Evolutionary conservation across 352 stramenopile genomes (phyloP).

Genomic region (Globisporangium apiculatum): DNA sequence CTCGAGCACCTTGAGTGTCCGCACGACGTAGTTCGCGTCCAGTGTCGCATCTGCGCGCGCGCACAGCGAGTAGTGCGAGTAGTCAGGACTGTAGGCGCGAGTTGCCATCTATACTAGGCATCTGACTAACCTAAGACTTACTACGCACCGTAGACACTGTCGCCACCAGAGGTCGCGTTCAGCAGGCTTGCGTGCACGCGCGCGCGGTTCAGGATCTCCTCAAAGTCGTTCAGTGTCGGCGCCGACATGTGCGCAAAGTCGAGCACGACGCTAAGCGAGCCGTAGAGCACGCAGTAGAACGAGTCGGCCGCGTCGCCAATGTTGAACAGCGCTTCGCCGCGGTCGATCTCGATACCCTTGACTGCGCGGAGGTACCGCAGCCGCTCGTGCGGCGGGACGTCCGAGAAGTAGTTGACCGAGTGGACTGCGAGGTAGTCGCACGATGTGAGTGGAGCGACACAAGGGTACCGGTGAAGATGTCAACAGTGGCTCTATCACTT

Average conservation of each 20-base stretch:
- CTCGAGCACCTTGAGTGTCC: slow-evolving; percentile 54
- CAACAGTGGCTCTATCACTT: too few species aligned
- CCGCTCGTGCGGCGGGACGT: slow-evolving; percentile 42
- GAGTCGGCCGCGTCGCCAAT: slow-evolving; percentile 62
- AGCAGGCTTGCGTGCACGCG: slow-evolving; percentile 62
- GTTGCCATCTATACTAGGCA: too few species aligned
- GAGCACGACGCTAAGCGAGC: slow-evolving; percentile 64
- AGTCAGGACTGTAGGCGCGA: too few species aligned
- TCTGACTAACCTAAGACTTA: too few species aligned
- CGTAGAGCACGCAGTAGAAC: slow-evolving; percentile 77
- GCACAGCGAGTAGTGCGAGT: too few species aligned
- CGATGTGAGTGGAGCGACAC: too few species aligned
- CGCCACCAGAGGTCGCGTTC: slow-evolving; percentile 30
- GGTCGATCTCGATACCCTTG: slow-evolving; percentile 56
- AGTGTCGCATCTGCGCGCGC: slow-evolving; percentile 11
- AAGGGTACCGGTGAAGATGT: too few species aligned
- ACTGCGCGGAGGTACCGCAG: slow-evolving; percentile 53
- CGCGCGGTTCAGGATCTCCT: slow-evolving; percentile 63
- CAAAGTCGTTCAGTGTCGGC: slow-evolving; percentile 62
- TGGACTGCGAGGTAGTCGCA: slow-evolving; percentile 26
- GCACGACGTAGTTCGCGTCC: slow-evolving; percentile 52
- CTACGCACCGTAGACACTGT: background rate
- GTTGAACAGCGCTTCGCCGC: slow-evolving; percentile 58
- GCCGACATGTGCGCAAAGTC: slow-evolving; percentile 61
- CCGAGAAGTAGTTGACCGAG: slow-evolving; percentile 54